phyloP scores from a whole-genome alignment of 2,329 filamentous ascomycete species.

The Teratosphaeria gauchensis region DNA sequence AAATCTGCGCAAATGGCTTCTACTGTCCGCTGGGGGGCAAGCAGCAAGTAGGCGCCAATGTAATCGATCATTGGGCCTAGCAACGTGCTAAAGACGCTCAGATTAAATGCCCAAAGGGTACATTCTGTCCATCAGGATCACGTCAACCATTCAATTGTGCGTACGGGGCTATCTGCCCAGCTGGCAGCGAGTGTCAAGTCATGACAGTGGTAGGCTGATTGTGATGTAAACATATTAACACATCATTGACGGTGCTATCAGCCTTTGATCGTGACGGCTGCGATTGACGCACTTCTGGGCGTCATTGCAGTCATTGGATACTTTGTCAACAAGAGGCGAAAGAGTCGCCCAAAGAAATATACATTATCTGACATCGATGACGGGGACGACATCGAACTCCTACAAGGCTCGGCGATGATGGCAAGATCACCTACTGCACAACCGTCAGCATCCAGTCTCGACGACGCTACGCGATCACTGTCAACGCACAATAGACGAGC shows the following conservation, averaged over 20 bases:
- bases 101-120: conserved; percentile 35
- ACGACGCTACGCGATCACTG: not conserved
- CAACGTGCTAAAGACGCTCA: not conserved
- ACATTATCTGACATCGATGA: conserved; percentile 11
- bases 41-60: conserved; percentile 22
- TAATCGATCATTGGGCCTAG: not conserved
- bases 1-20: conserved; percentile 40
- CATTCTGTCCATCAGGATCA: conserved; percentile 44
- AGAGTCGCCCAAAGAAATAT: conserved; percentile 19
- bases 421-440: conserved; percentile 19
- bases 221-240: too few species aligned
- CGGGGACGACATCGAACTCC: conserved; percentile 19
- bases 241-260: too few species aligned
- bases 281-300: conserved; percentile 36
- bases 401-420: conserved; percentile 22
- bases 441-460: conserved; percentile 1
- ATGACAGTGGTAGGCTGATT: conserved; percentile 25
- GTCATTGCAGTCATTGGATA: conserved; percentile 28
- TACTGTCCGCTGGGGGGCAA: conserved; percentile 43
- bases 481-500: conserved; percentile 12
- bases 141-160: conserved; percentile 40
- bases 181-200: conserved; percentile 34
- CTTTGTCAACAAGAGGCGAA: conserved; percentile 28
- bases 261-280: conserved; percentile 34
- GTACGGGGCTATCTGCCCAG: conserved; percentile 38